phyloP scores from a whole-genome alignment of 129 eudicot species.

The Glebionis coronaria region DNA sequence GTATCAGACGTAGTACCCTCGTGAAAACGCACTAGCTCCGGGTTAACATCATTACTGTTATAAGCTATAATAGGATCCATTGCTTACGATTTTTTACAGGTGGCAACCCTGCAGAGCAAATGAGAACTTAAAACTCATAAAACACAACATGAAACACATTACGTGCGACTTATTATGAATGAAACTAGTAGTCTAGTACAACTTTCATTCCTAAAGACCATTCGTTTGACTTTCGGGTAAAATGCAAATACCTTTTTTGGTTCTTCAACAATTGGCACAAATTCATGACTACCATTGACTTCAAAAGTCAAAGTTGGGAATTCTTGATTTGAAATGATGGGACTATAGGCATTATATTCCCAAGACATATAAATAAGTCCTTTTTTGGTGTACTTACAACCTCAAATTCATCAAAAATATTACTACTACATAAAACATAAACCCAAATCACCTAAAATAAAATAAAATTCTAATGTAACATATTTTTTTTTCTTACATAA shows the following conservation, averaged over 20 bases:
- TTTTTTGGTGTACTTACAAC: background rate
- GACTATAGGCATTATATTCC: conserved; percentile 1
- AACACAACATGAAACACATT: conserved; percentile 6
- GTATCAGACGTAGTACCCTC: conserved; percentile 41
- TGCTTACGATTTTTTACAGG: background rate
- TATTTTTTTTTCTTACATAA: too few species aligned
- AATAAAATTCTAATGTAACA: too few species aligned
- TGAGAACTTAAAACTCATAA: background rate
- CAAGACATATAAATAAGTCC: background rate
- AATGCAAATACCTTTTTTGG: background rate
- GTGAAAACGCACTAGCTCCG: conserved; percentile 28
- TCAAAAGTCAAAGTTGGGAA: conserved; percentile 8
- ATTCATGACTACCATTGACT: conserved; percentile 2
- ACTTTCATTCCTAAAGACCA: background rate
- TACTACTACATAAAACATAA: background rate
- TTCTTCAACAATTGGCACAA: background rate
- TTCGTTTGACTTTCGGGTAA: conserved; percentile 7
- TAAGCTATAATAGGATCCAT: conserved; percentile 27
- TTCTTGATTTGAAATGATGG: conserved; percentile 20
- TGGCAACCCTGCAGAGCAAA: conserved; percentile 16
- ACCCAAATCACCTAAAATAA: background rate
- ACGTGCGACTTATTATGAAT: background rate
- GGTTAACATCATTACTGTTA: conserved; percentile 35
- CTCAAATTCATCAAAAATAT: background rate
- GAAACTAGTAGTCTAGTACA: background rate